Conservation (phyloP, 2,329 filamentous ascomycete genomes). For the Lachnellula hyalina region DNA sequence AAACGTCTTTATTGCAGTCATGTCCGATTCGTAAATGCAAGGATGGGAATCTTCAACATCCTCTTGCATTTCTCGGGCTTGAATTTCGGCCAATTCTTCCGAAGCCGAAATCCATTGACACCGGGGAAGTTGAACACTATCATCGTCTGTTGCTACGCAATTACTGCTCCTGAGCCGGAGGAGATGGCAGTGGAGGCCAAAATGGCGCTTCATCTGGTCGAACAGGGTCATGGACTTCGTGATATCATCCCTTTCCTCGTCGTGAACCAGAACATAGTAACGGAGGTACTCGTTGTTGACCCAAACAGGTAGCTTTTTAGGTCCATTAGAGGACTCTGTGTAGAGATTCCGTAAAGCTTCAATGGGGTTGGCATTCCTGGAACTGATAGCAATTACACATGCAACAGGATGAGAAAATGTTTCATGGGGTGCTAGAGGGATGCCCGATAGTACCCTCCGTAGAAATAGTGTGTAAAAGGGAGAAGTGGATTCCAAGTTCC, state of each 20-base stretch:
- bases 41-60: constrained; percentile 66
- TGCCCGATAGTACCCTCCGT: constrained; percentile 72
- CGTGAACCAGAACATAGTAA: constrained; percentile 94
- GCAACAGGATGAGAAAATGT: constrained; percentile 93
- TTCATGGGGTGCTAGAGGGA: constrained; percentile 77
- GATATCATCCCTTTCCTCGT: constrained; percentile 93
- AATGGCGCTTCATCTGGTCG: constrained; percentile 98
- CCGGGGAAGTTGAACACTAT: constrained; percentile 73
- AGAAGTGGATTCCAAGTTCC: constrained; percentile 45
- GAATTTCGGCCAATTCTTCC: constrained; percentile 75
- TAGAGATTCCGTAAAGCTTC: constrained; percentile 83
- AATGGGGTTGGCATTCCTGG: constrained; percentile 75
- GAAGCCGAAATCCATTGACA: constrained; percentile 85
- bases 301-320: constrained; percentile 71
- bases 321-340: constrained; percentile 73
- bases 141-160: constrained; percentile 85
- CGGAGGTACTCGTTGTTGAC: constrained; percentile 87
- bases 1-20: constrained; percentile 80
- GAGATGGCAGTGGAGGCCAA: constrained; percentile 91
- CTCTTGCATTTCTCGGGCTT: constrained; percentile 61
- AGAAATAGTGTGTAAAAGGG: constrained; percentile 85
- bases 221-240: constrained; percentile 83
- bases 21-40: constrained; percentile 89
- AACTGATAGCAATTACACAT: constrained; percentile 92
- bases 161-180: constrained; percentile 78